phyloP scores from a whole-genome alignment of 768 basidiomycete species.

The Mycena belliarum region DNA sequence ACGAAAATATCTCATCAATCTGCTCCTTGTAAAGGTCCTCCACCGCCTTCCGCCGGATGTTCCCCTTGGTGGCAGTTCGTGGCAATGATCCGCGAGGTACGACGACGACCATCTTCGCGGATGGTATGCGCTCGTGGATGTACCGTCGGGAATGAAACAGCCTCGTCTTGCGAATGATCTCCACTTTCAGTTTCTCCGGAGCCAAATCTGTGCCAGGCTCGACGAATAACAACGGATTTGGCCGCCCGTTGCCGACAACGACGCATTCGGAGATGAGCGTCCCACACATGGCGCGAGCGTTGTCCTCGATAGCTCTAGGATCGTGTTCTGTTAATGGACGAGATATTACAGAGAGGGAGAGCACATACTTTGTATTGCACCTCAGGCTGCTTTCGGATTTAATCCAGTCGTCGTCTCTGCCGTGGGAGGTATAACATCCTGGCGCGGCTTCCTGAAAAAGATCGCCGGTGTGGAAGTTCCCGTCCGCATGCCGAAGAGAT shows the following conservation, averaged over 20 bases:
- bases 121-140: conserved; percentile 75
- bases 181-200: conserved; percentile 61
- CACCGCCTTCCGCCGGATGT: conserved; percentile 75
- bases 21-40: conserved; percentile 61
- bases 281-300: conserved; percentile 64
- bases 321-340: conserved; percentile 9
- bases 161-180: conserved; percentile 71
- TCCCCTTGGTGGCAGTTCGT: conserved; percentile 79
- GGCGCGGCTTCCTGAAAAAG: conserved; percentile 66
- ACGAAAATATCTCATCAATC: conserved; percentile 55
- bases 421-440: conserved; percentile 64
- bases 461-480: conserved; percentile 80
- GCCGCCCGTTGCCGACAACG: conserved; percentile 75
- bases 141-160: conserved; percentile 76
- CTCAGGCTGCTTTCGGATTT: conserved; percentile 78
- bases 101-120: conserved; percentile 63
- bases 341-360: neutral
- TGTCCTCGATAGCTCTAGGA: conserved; percentile 74
- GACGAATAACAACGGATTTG: conserved; percentile 75
- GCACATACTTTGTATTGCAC: conserved; percentile 63
- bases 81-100: conserved; percentile 69
- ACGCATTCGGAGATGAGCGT: conserved; percentile 71
- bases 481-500: conserved; percentile 60
- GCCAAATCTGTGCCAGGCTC: conserved; percentile 59
- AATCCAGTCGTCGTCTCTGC: conserved; percentile 85